Evolutionary conservation across 306 rosid genomes (phyloP).

Genomic region (Dryas alaskensis): DNA sequence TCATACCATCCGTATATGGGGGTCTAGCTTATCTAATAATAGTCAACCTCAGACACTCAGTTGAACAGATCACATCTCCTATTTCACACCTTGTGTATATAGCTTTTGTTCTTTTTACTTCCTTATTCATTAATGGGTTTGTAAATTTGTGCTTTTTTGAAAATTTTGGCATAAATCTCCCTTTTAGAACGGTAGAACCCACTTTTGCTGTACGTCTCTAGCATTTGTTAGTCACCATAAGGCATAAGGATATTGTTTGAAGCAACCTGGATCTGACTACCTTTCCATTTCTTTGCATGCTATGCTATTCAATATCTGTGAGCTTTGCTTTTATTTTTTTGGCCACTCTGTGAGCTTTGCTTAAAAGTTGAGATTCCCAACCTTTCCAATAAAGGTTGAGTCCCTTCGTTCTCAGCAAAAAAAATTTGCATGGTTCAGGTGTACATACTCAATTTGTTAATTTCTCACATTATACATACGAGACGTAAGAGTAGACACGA

Average conservation of each 20-base stretch:
- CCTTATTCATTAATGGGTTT: constrained; percentile 37
- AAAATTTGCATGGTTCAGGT: too few species aligned
- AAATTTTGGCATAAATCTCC: constrained; percentile 23
- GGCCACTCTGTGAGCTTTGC: neutral
- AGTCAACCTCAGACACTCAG: constrained; percentile 33
- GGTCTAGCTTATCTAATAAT: constrained; percentile 41
- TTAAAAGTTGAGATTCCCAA: too few species aligned
- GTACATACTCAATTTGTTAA: too few species aligned
- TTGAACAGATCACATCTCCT: constrained; percentile 23
- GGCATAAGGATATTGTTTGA: neutral
- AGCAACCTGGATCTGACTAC: constrained; percentile 4
- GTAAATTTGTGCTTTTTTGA: constrained; percentile 35
- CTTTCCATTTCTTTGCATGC: neutral
- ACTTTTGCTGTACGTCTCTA: neutral
- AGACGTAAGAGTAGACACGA: too few species aligned
- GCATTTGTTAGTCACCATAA: neutral
- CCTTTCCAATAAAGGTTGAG: too few species aligned
- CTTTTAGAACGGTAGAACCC: constrained; percentile 8
- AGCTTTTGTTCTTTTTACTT: constrained; percentile 22
- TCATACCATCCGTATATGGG: constrained; percentile 82
- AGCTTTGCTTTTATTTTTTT: neutral
- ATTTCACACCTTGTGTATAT: constrained; percentile 29
- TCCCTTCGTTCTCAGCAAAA: too few species aligned
- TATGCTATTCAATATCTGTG: neutral
- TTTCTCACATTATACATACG: too few species aligned